Evolutionary conservation across 108 stramenopile genomes (phyloP).

Genomic region (Cyclotella cryptica): DNA sequence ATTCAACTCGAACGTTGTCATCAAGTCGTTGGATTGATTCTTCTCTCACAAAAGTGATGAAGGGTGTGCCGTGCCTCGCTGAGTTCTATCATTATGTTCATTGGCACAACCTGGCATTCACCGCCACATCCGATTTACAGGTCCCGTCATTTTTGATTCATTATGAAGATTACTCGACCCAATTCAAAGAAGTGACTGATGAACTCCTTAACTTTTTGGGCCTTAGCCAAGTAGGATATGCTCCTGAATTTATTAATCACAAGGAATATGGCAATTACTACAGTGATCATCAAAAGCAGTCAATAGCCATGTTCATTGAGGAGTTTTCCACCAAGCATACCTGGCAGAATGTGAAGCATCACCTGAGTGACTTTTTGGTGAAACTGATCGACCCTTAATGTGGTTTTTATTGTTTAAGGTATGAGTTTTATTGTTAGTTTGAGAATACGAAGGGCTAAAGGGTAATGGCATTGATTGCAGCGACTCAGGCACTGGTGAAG

Average conservation of each 20-base stretch:
- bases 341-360: slow-evolving; percentile 20
- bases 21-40: slow-evolving; percentile 38
- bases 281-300: neutral
- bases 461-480: no score
- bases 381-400: neutral
- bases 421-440: no score
- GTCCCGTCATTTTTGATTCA: slow-evolving; percentile 61
- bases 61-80: slow-evolving; percentile 40
- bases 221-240: slow-evolving; percentile 25
- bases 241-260: slow-evolving; percentile 24
- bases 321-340: slow-evolving; percentile 39
- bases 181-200: slow-evolving; percentile 48
- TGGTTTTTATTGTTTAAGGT: no score
- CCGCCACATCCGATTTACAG: slow-evolving; percentile 43
- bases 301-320: slow-evolving; percentile 19
- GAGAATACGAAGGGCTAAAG: no score
- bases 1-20: slow-evolving; percentile 1
- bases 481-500: no score
- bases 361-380: slow-evolving; percentile 6
- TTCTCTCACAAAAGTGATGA: slow-evolving; percentile 26
- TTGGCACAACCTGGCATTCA: slow-evolving; percentile 63
- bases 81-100: slow-evolving; percentile 49
- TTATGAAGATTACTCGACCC: slow-evolving; percentile 75
- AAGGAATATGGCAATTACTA: slow-evolving; percentile 40
- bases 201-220: slow-evolving; percentile 71